Conservation (phyloP, 2,329 filamentous ascomycete species). For the Paraphaeosphaeria sporulosa region DNA sequence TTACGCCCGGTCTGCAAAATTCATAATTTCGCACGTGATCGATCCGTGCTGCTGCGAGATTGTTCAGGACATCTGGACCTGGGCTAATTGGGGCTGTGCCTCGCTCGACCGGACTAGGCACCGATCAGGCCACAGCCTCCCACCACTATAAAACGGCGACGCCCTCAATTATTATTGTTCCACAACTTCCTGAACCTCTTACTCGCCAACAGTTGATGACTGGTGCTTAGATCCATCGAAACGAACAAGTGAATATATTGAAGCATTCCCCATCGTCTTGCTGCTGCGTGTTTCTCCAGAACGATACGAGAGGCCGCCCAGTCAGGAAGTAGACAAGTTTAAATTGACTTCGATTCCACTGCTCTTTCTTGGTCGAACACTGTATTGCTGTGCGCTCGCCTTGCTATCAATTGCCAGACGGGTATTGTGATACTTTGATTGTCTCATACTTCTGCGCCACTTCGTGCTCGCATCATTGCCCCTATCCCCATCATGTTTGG, state of each 20-base stretch:
- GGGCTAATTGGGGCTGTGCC: conserved; percentile 14
- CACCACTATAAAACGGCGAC: not conserved
- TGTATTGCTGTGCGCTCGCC: not conserved
- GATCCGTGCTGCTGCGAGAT: not conserved
- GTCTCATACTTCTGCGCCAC: not conserved
- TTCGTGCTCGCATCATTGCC: too few species aligned
- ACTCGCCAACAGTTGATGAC: conserved; percentile 12
- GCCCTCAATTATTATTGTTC: not conserved
- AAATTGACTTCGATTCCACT: conserved; percentile 14
- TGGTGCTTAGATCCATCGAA: conserved; percentile 12
- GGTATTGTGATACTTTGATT: not conserved
- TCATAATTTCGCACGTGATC: conserved; percentile 12
- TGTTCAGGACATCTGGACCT: conserved; percentile 9
- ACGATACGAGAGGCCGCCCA: conserved; percentile 13
- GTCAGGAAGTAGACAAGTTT: conserved; percentile 17
- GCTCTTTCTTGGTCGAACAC: conserved; percentile 1
- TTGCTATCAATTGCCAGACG: not conserved
- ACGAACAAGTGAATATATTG: conserved; percentile 6
- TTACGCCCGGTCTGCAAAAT: not conserved
- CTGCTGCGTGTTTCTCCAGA: not conserved
- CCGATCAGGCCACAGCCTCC: conserved; percentile 3
- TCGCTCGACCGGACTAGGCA: conserved; percentile 10
- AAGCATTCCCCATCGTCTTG: conserved; percentile 3
- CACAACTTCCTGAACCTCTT: not conserved
- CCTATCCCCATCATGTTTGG: conserved; percentile 10